Evolutionary conservation across 441 rosid species (phyloP), one percentile per base, ranked within the genome.

Genomic region (Croton setiger): DNA sequence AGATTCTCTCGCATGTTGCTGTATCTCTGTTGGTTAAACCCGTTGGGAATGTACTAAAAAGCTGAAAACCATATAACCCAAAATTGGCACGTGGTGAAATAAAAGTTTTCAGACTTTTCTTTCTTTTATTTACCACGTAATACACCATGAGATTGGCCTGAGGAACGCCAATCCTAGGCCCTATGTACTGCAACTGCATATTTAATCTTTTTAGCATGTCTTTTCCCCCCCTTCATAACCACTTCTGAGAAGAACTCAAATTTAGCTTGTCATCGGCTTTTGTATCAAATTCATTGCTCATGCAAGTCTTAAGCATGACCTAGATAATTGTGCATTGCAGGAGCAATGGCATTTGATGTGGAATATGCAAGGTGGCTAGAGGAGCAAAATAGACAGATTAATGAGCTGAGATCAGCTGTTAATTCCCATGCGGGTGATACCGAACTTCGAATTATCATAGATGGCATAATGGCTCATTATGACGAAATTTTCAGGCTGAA

Each of bases 351-450:
- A 47, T 96, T 96, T 85, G 98, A 96, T 73, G 97, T 75, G 69
- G 98, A 96, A 76, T 88, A 93, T 83, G 82, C 89, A 57, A 78
- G 99, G 66, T 96, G 98, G 99, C 85, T 88, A 13, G 99, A 96
- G 81, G 99, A 96, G 62, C 92, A 96, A 61, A 93, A 86, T 71
- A 79, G 84, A 49, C 86, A 82, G 75, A 85, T 91, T 72, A 93
- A 89, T 74, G 98, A 96, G 81, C 84, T 96, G 74, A 88, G 97
- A 78, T 80, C 96, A 48, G 98, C 97, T 11, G 88, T 96, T 69
- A 92, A 86, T 75, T 82, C 98, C 51, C 98, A 96, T 82, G 93
- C 96, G 14, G 85, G 89, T 66, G 99, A 96, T 68, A 63, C 89
- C 11, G 98, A 96, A 78, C 99, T 96, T 72, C 97, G 88, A 69